Conservation (phyloP, 1,139 yeast genomes). For the Neolecta irregularis region DNA sequence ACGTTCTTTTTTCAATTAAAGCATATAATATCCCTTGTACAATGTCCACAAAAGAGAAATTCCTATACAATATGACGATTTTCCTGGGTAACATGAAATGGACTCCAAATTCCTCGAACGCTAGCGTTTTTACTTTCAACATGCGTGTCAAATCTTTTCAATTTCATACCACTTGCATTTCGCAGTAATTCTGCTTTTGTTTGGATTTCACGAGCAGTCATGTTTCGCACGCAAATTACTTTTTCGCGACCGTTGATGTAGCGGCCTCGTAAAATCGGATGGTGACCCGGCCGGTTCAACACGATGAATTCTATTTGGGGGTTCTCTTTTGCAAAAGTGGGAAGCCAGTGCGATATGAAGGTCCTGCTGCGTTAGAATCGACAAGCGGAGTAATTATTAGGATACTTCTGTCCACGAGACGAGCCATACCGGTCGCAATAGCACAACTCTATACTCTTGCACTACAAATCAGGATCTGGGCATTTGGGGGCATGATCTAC, state of each 20-base stretch:
- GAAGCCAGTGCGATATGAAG: constrained; percentile 42
- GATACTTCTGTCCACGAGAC: constrained; percentile 54
- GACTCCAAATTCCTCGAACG: constrained; percentile 97
- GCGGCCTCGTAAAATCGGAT: constrained; percentile 55
- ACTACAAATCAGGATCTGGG: constrained; percentile 21
- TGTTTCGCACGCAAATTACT: constrained; percentile 48
- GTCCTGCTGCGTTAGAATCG: constrained; percentile 25
- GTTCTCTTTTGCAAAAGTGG: constrained; percentile 41
- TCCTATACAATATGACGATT: too few species aligned
- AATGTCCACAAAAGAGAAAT: too few species aligned
- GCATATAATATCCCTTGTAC: too few species aligned
- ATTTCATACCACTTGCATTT: constrained; percentile 44
- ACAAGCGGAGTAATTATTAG: background rate
- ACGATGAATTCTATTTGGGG: constrained; percentile 61
- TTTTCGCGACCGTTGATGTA: constrained; percentile 36
- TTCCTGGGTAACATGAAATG: constrained; percentile 64
- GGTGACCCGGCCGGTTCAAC: constrained; percentile 55
- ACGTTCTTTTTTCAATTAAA: too few species aligned
- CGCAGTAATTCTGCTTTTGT: constrained; percentile 40
- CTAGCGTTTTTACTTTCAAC: constrained; percentile 69
- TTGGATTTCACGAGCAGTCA: constrained; percentile 37
- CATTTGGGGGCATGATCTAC: constrained; percentile 10
- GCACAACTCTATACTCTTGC: constrained; percentile 54
- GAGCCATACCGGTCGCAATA: constrained; percentile 96
- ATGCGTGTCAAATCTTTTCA: constrained; percentile 50